Conservation (phyloP, 2,329 filamentous ascomycete species). For the Dactylellina drechsleri region DNA sequence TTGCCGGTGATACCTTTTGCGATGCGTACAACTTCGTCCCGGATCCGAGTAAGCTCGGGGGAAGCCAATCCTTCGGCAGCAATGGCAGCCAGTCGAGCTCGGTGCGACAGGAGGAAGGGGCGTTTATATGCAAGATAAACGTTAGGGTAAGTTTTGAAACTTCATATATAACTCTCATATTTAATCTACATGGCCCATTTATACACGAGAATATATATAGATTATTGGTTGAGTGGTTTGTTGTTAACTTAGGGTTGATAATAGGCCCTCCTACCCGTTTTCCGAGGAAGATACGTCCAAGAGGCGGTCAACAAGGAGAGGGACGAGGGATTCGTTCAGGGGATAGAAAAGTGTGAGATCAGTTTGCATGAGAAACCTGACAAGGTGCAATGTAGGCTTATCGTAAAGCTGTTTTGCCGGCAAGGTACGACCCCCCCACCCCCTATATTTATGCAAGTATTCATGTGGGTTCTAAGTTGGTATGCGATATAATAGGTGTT, state of each 20-base stretch:
- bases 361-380: conserved; percentile 65
- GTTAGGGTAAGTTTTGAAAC: conserved; percentile 19
- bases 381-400: conserved; percentile 65
- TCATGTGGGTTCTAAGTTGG: not conserved
- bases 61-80: conserved; percentile 26
- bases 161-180: not conserved
- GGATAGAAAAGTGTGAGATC: conserved; percentile 67
- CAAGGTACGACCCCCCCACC: conserved; percentile 60
- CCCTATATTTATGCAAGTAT: too few species aligned
- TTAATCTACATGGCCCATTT: too few species aligned
- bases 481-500: conserved; percentile 60
- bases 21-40: conserved; percentile 49
- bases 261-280: conserved; percentile 65
- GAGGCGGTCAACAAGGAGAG: conserved; percentile 64
- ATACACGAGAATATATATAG: too few species aligned
- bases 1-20: conserved; percentile 50
- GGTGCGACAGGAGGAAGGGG: conserved; percentile 22
- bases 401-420: conserved; percentile 66
- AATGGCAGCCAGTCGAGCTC: conserved; percentile 40
- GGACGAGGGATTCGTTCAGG: conserved; percentile 58
- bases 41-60: conserved; percentile 23
- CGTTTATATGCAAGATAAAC: conserved; percentile 49
- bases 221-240: not conserved
- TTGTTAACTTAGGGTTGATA: not conserved
- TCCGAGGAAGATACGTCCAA: conserved; percentile 64